Base-by-base conservation (phyloP, 1,139 yeast genomes). In the Candida sanyaensis region DNA sequence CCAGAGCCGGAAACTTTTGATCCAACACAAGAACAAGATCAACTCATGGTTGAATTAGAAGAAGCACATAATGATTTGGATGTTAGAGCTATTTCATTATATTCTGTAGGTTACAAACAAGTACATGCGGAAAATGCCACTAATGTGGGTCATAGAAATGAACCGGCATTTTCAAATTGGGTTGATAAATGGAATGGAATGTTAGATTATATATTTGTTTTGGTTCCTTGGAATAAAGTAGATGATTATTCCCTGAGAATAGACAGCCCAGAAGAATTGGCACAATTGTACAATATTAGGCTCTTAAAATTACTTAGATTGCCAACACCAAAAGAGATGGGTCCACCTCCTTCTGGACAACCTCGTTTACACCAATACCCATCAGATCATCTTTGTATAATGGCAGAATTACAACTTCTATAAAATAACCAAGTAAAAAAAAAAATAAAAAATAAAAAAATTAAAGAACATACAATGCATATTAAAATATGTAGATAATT, bases 81-180 rank as follows among this genome's bases (percentile, higher is more conserved):
- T 24, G 62, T 76, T 64, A 71, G 86, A 55, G 95, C 93, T 1
- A 71, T 81, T 24, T 88, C 96, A 1, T 58, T 88, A 39, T 91
- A 90, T 59, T 85, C 95, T 0, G 73, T 80, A 3, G 92, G 83
- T 1, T 90, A 91, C 61, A 63, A 69, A 24, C 52, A 62, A 2
- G 91, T 88, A 0, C 91, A 91, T 63, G 83, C 88, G 0, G 80
- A 75, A 45, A 90, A 91, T 61, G 60, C 92, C 0, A 89, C 91
- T 0, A 50, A 75, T 2, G 88, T 84, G 59, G 83, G 83, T 53
- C 80, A 79, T 27, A 70, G 84, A 52, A 76, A 79, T 42, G 97
- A 91, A 61, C 97, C 97, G 0, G 75, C 75, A 44, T 88, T 89
- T 55, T 89, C 97, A 4, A 91, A 91, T 59, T 91, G 97, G 97